Evolutionary conservation across 257 asterid genomes (phyloP).

Genomic region (Cynanchum wilfordii): DNA sequence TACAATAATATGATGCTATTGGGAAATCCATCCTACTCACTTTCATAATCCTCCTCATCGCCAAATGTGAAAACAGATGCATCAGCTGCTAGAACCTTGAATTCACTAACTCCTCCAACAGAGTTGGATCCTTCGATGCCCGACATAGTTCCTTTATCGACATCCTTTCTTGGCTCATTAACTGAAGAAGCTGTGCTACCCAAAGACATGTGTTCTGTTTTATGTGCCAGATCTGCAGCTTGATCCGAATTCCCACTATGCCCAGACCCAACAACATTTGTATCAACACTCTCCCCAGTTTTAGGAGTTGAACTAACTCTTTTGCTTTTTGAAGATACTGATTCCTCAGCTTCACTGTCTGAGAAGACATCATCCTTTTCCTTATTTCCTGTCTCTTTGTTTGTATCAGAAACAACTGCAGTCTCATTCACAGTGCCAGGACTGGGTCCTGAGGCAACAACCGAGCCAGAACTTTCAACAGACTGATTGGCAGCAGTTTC

Average conservation of each 20-base stretch:
- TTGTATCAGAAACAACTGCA: constrained; percentile 25
- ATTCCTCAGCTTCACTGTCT: constrained; percentile 52
- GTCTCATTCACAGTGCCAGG: constrained; percentile 36
- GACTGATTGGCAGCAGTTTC: constrained; percentile 33
- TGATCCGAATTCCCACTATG: constrained; percentile 28
- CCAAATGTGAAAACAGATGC: constrained; percentile 94
- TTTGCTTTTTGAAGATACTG: constrained; percentile 32
- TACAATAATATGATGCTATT: constrained; percentile 5
- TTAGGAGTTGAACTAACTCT: constrained; percentile 35
- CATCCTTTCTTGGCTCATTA: constrained; percentile 44
- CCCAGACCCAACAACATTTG: constrained; percentile 26
- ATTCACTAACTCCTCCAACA: constrained; percentile 64
- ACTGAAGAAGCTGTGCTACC: constrained; percentile 34
- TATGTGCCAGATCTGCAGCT: constrained; percentile 34
- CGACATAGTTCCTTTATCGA: constrained; percentile 18
- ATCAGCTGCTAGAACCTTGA: constrained; percentile 93
- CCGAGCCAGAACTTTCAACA: constrained; percentile 28
- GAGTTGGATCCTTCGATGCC: constrained; percentile 27
- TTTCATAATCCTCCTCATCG: constrained; percentile 89
- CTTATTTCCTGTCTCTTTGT: constrained; percentile 25
- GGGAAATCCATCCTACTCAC: constrained; percentile 39
- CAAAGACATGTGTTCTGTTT: constrained; percentile 52
- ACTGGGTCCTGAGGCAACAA: constrained; percentile 27
- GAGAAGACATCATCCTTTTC: constrained; percentile 66
- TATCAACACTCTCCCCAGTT: constrained; percentile 10